Evolutionary conservation across 2,329 filamentous ascomycete genomes (phyloP).

Genomic region (Calonectria pseudoreteaudii): DNA sequence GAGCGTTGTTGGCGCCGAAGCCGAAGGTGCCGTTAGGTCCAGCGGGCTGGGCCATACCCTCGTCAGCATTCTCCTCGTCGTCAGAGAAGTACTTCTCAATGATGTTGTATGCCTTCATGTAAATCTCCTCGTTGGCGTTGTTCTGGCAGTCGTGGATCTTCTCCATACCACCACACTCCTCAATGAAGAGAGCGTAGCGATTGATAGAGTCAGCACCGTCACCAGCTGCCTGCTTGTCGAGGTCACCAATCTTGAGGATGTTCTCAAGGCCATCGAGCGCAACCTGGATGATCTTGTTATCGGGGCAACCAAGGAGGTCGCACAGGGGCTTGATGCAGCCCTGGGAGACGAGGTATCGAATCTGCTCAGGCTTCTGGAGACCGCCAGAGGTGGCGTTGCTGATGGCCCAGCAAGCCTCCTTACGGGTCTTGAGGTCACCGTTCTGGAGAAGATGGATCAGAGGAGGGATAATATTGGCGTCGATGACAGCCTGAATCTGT

Average conservation of each 20-base stretch:
- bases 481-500: conserved; percentile 96
- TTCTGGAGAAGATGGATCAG: conserved; percentile 96
- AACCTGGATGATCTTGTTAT: conserved; percentile 99
- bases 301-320: conserved; percentile 93
- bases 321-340: conserved; percentile 98
- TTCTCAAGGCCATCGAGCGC: conserved; percentile 98
- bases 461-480: conserved; percentile 96
- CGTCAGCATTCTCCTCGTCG: conserved; percentile 93
- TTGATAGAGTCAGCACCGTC: conserved; percentile 85
- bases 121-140: conserved; percentile 99
- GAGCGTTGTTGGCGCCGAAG: conserved; percentile 74
- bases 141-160: conserved; percentile 99
- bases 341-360: conserved; percentile 91
- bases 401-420: conserved; percentile 99
- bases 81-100: conserved; percentile 99
- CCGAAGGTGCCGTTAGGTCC: conserved; percentile 81
- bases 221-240: conserved; percentile 92
- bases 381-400: conserved; percentile 98
- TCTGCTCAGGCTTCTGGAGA: conserved; percentile 98
- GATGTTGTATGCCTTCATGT: conserved; percentile 99
- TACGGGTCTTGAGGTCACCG: conserved; percentile 98
- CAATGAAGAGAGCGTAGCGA: conserved; percentile 96
- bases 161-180: conserved; percentile 99
- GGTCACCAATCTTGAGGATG: conserved; percentile 98
- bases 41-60: conserved; percentile 74